Percentiles rank a stretch among this genome's conserved stretches.
Evolutionary conservation across 352 stramenopile genomes (phyloP).

Genomic region (Phytophthora niederhauseri): DNA sequence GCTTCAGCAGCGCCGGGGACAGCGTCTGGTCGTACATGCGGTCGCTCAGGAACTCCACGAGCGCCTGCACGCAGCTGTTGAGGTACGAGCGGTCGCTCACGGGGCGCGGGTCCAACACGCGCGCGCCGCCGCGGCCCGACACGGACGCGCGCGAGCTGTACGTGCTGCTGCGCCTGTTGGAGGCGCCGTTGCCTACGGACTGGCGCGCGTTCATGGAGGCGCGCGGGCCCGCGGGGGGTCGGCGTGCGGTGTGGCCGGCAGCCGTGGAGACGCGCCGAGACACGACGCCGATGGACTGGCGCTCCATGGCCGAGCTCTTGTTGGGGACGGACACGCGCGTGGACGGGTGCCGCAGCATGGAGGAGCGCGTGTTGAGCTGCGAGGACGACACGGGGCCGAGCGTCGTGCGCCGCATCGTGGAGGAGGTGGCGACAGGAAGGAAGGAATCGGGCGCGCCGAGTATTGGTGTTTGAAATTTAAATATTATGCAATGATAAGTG

Average conservation of each 20-base stretch:
- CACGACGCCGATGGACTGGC: constrained; percentile 61
- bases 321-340: constrained; percentile 63
- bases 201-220: constrained; percentile 54
- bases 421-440: neutral
- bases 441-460: neutral
- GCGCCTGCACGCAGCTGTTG: constrained; percentile 88
- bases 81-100: constrained; percentile 94
- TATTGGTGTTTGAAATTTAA: constrained; percentile 28
- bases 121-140: constrained; percentile 40
- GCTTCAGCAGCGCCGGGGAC: constrained; percentile 90
- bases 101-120: constrained; percentile 82
- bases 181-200: constrained; percentile 41
- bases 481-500: constrained; percentile 1
- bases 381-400: constrained; percentile 85
- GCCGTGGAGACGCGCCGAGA: constrained; percentile 63
- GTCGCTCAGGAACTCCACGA: constrained; percentile 95
- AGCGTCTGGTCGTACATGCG: constrained; percentile 94
- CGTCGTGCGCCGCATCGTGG: constrained; percentile 81
- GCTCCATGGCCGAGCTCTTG: constrained; percentile 40
- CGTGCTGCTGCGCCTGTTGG: constrained; percentile 60
- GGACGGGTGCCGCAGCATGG: constrained; percentile 42
- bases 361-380: constrained; percentile 74
- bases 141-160: constrained; percentile 70
- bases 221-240: constrained; percentile 36
- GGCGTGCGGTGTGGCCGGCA: constrained; percentile 17